Evolutionary conservation across 305 asterid genomes (phyloP).

Genomic region (Fraxinus latifolia): DNA sequence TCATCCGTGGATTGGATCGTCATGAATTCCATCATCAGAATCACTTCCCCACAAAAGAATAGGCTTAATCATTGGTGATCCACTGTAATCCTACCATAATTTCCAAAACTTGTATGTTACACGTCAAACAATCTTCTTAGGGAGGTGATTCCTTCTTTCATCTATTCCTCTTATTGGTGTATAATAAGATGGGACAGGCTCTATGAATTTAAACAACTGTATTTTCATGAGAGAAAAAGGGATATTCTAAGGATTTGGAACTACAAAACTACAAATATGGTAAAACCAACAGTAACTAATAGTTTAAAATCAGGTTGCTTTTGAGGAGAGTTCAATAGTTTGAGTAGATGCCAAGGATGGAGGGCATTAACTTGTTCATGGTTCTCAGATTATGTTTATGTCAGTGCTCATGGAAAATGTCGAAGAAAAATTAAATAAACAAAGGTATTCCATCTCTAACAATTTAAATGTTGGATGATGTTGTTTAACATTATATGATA

Average conservation of each 20-base stretch:
- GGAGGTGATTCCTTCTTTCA: constrained; percentile 70
- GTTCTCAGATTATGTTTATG: neutral
- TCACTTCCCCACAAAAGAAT: constrained; percentile 72
- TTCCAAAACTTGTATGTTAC: constrained; percentile 67
- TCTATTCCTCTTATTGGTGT: constrained; percentile 32
- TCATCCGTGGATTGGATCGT: constrained; percentile 36
- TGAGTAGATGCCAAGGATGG: neutral
- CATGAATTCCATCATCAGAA: constrained; percentile 36
- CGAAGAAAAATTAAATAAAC: neutral
- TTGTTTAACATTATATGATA: neutral
- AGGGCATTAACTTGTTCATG: neutral
- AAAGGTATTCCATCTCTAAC: neutral
- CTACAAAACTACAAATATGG: neutral
- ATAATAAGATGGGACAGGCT: neutral
- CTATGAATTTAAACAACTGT: neutral
- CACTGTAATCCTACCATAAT: constrained; percentile 59
- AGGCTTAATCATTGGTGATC: constrained; percentile 57
- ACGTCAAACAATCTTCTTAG: constrained; percentile 58
- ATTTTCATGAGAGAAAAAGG: neutral
- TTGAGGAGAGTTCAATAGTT: neutral
- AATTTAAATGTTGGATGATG: neutral
- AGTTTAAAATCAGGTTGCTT: neutral
- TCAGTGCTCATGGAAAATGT: neutral
- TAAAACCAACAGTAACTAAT: constrained; percentile 19
- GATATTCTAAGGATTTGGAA: constrained; percentile 10